A percentile compares a stretch with the other conserved stretches of the same genome.
These are phyloP conservation scores for Diplodia corticola DNA, from an alignment of 2,329 filamentous ascomycete species.

Conservation along the genomic window DNA sequence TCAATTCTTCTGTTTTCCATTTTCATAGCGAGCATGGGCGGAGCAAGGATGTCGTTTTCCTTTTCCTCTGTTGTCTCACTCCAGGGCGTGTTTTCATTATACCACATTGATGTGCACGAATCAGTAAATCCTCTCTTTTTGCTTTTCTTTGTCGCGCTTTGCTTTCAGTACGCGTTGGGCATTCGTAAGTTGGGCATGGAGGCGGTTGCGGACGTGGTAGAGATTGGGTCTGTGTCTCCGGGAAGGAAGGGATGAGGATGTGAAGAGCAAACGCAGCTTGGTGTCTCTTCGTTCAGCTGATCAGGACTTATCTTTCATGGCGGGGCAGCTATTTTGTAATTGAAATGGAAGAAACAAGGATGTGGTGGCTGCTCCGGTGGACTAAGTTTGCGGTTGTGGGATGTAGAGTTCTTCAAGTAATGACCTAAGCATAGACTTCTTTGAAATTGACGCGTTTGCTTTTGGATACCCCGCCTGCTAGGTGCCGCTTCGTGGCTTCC, in stretches of 20 bases:
- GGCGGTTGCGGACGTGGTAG: not conserved
- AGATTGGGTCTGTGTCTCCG: not conserved
- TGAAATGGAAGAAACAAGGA: constrained; percentile 11
- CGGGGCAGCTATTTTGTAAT: constrained; percentile 11
- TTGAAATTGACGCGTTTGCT: constrained; percentile 8
- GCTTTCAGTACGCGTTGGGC: not conserved
- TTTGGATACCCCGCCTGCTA: not conserved
- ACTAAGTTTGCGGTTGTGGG: not conserved
- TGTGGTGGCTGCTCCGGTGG: not conserved
- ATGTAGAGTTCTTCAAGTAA: constrained; percentile 19
- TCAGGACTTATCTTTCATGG: constrained; percentile 4
- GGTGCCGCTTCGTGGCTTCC: not conserved
- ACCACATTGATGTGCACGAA: constrained; percentile 24
- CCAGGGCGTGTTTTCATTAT: constrained; percentile 19
- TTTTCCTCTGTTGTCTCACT: constrained; percentile 21
- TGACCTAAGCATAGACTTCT: constrained; percentile 13
- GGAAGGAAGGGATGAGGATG: not conserved
- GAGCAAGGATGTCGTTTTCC: constrained; percentile 23
- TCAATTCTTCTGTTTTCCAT: constrained; percentile 14
- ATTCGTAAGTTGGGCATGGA: not conserved
- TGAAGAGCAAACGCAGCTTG: not conserved
- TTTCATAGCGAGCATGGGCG: constrained; percentile 24
- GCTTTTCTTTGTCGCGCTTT: not conserved
- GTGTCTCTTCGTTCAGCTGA: constrained; percentile 5
- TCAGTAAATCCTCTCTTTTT: constrained; percentile 21